phyloP scores from a whole-genome alignment of 257 asterid species.

The Lycium ferocissimum region DNA sequence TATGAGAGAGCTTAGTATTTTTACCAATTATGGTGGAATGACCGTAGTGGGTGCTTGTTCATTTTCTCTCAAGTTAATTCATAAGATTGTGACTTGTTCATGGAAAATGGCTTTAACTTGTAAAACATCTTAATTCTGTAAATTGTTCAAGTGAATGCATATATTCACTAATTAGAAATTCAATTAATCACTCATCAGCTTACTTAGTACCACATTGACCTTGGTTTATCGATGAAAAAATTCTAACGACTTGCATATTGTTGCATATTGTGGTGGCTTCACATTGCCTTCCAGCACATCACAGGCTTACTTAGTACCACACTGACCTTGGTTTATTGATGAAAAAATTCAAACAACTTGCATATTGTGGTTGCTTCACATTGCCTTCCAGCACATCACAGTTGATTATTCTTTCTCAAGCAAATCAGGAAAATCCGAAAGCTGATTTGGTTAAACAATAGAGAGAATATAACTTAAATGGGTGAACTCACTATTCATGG shows the following conservation, averaged over 20 bases:
- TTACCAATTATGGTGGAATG: neutral
- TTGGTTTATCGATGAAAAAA: neutral
- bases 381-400: neutral
- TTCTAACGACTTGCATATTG: neutral
- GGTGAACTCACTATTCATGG: neutral
- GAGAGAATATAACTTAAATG: too few species aligned
- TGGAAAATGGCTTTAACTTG: neutral
- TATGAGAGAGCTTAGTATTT: neutral
- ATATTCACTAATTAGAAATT: neutral
- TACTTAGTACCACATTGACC: neutral
- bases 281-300: neutral
- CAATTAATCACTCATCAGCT: neutral
- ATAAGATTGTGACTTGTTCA: neutral
- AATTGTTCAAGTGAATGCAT: neutral
- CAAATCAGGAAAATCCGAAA: too few species aligned
- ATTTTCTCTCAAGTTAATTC: neutral
- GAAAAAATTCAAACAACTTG: neutral
- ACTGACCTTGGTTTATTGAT: neutral
- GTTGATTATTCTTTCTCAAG: neutral
- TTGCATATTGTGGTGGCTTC: neutral
- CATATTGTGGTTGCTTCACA: neutral
- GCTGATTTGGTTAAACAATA: too few species aligned
- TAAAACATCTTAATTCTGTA: neutral
- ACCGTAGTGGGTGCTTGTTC: neutral
- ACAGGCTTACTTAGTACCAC: neutral